Conservation (phyloP, 2,329 filamentous ascomycete genomes). For the Calonectria hawksworthii region DNA sequence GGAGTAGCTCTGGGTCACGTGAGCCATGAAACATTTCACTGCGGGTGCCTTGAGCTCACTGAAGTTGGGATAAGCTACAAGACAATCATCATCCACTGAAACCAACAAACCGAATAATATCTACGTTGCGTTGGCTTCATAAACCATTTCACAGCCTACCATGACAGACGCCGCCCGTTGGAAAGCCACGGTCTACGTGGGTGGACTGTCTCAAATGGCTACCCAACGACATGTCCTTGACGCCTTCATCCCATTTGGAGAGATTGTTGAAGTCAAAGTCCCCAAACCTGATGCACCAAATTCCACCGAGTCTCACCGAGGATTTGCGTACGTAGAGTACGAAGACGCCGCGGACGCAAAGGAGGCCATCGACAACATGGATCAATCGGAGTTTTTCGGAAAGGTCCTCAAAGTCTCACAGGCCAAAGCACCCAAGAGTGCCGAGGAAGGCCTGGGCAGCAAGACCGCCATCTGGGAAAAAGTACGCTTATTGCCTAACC, state of each 20-base stretch:
- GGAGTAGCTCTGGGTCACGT: neutral
- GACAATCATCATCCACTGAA: neutral
- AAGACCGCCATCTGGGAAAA: conserved; percentile 98
- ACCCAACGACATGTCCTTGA: conserved; percentile 83
- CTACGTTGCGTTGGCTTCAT: neutral
- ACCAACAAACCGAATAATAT: conserved; percentile 1
- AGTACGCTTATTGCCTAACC: conserved; percentile 65
- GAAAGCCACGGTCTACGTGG: conserved; percentile 94
- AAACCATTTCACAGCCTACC: conserved; percentile 24
- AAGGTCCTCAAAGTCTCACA: conserved; percentile 91
- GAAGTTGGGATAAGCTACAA: neutral
- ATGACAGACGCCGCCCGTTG: conserved; percentile 89
- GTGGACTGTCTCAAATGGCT: conserved; percentile 85
- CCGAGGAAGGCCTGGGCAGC: conserved; percentile 88
- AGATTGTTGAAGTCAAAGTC: conserved; percentile 91
- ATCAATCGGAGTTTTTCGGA: conserved; percentile 95
- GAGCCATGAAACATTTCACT: conserved; percentile 3
- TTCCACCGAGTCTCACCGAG: conserved; percentile 83
- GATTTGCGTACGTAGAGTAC: conserved; percentile 97
- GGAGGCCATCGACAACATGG: conserved; percentile 99
- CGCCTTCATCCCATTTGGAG: conserved; percentile 96
- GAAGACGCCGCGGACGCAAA: conserved; percentile 87
- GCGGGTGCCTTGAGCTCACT: conserved; percentile 5
- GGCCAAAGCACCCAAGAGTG: conserved; percentile 92
- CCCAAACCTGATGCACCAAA: conserved; percentile 90